These are phyloP conservation scores for Hyaloscypha finlandica DNA, from an alignment of 495 filamentous ascomycete genomes.

Conservation along the genomic window DNA sequence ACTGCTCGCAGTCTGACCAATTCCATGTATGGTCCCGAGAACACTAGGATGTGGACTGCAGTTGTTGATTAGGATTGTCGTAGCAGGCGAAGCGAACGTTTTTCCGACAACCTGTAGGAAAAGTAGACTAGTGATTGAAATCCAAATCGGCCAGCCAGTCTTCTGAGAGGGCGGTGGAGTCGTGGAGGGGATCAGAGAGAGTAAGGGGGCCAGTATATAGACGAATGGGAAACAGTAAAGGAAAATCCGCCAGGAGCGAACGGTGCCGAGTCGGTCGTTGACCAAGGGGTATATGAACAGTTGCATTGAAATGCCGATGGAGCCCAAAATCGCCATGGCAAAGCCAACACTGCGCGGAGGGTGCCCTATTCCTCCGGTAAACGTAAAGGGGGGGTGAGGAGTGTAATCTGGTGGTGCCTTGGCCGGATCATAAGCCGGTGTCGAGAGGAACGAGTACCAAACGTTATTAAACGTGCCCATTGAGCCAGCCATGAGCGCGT, in stretches of 20 bases:
- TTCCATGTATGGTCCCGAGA: slow-evolving; percentile 79
- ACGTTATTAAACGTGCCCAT: slow-evolving; percentile 83
- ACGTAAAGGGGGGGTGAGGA: slow-evolving; percentile 61
- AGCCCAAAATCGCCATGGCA: slow-evolving; percentile 75
- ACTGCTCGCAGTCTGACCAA: slow-evolving; percentile 72
- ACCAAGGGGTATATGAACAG: slow-evolving; percentile 74
- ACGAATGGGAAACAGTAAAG: slow-evolving; percentile 72
- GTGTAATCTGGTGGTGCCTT: slow-evolving; percentile 43
- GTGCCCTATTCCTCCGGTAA: slow-evolving; percentile 81
- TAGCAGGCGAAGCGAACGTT: slow-evolving; percentile 80
- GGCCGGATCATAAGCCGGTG: slow-evolving; percentile 64
- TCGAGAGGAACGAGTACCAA: slow-evolving; percentile 84
- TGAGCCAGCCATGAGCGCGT: slow-evolving; percentile 73
- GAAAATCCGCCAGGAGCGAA: slow-evolving; percentile 66
- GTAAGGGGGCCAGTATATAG: slow-evolving; percentile 71
- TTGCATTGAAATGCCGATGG: slow-evolving; percentile 76
- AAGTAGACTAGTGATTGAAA: slow-evolving; percentile 65
- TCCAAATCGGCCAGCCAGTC: slow-evolving; percentile 66
- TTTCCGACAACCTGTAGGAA: slow-evolving; percentile 74
- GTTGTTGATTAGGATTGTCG: slow-evolving; percentile 82
- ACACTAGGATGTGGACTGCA: slow-evolving; percentile 79
- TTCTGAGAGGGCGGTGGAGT: slow-evolving; percentile 62
- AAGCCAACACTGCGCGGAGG: slow-evolving; percentile 74
- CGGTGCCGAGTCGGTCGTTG: slow-evolving; percentile 66
- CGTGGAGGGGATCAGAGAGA: slow-evolving; percentile 67